A percentile compares a stretch with the other conserved stretches of the same genome.
Evolutionary conservation across 345 rosid species (phyloP).

Genomic region (Theobroma cacao): DNA sequence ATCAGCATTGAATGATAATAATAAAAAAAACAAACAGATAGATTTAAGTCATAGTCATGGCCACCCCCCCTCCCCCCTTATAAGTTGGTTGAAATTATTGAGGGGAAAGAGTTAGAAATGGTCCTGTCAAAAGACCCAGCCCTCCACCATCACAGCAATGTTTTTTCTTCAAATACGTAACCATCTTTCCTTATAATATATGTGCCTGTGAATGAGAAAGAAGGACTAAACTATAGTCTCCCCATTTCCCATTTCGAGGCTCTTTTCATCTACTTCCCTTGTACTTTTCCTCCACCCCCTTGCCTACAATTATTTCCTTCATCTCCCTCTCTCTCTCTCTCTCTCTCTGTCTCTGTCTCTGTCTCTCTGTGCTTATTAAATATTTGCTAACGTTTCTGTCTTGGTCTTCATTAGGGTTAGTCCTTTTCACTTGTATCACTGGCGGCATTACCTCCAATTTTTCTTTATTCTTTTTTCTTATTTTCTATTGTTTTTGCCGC

Average conservation of each 20-base stretch:
- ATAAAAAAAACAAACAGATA: neutral
- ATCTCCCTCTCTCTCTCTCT: neutral
- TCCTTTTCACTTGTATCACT: slow-evolving; percentile 25
- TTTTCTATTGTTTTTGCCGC: neutral
- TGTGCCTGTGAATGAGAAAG: slow-evolving; percentile 16
- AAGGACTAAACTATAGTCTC: slow-evolving; percentile 12
- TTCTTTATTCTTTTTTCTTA: neutral
- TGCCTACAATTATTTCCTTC: slow-evolving; percentile 27
- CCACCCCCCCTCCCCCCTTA: slow-evolving; percentile 21
- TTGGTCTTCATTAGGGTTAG: slow-evolving; percentile 15
- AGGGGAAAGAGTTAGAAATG: slow-evolving; percentile 43
- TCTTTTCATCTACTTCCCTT: slow-evolving; percentile 2
- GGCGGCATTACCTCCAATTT: slow-evolving; percentile 27
- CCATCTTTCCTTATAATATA: slow-evolving; percentile 19
- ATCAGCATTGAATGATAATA: neutral
- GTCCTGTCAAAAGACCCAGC: slow-evolving; percentile 27
- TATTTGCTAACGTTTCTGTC: neutral
- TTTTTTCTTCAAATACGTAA: slow-evolving; percentile 22
- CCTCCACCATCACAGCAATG: slow-evolving; percentile 6
- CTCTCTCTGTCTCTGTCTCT: too few relatives aligned
- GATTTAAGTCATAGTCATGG: slow-evolving; percentile 25
- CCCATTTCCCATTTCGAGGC: neutral
- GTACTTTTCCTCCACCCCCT: slow-evolving; percentile 17
- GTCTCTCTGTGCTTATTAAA: too few relatives aligned
- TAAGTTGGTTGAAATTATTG: slow-evolving; percentile 36